Evolutionary conservation across 2,329 filamentous ascomycete species (phyloP).

Genomic region (Ambrosiella xylebori): DNA sequence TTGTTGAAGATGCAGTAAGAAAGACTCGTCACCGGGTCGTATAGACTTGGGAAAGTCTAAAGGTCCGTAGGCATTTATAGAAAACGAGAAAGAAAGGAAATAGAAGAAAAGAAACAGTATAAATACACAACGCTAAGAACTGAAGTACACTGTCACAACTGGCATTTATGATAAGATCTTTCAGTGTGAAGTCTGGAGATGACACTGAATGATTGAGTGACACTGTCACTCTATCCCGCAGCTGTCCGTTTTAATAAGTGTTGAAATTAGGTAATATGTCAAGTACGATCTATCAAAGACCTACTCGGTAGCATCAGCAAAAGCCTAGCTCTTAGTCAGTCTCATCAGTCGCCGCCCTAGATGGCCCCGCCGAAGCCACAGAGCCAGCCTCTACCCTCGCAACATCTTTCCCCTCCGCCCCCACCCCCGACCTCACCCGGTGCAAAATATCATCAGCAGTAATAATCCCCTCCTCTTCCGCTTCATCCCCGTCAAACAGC

Average conservation of each 20-base stretch:
- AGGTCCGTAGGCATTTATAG: neutral
- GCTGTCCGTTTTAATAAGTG: neutral
- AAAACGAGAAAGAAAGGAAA: neutral
- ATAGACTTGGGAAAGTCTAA: neutral
- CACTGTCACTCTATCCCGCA: neutral
- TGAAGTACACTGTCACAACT: neutral
- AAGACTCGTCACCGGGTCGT: neutral
- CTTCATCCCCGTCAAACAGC: conserved; percentile 10
- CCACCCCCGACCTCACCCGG: neutral
- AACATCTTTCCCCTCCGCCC: neutral
- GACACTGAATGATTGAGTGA: neutral
- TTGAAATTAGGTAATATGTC: neutral
- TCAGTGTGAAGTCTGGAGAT: neutral
- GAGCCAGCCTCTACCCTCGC: neutral
- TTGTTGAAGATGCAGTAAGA: conserved; percentile 2
- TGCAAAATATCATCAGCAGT: neutral
- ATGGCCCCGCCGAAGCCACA: neutral
- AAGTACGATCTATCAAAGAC: neutral
- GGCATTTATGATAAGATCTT: neutral
- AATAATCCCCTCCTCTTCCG: neutral
- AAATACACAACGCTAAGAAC: neutral
- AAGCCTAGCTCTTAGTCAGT: neutral
- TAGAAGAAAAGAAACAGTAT: neutral
- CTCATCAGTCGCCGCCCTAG: neutral
- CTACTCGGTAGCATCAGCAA: neutral